phyloP scores from a whole-genome alignment of 371 early-diverging fungal species.

The Basidiobolus meristosporus region DNA sequence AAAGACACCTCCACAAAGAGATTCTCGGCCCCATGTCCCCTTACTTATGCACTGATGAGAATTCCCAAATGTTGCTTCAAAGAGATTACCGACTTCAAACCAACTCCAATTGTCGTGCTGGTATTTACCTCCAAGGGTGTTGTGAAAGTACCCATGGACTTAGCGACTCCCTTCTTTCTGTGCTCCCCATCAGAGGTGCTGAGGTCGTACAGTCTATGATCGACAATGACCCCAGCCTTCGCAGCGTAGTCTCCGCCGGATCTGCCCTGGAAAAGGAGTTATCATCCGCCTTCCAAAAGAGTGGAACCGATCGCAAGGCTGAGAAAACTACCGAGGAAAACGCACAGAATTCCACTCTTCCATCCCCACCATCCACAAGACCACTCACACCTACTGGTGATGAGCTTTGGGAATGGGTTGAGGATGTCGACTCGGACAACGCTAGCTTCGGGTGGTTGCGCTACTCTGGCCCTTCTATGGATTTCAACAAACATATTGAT shows the following conservation, averaged over 20 bases:
- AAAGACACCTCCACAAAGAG: constrained; percentile 1
- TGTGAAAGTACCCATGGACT: constrained; percentile 9
- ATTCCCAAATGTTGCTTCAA: neutral
- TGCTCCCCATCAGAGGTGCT: constrained; percentile 5
- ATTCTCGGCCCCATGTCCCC: constrained; percentile 3
- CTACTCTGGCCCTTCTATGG: neutral
- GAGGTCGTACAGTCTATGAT: constrained; percentile 6
- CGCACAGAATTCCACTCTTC: too few relatives aligned
- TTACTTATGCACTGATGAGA: neutral
- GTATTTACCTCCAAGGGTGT: constrained; percentile 9
- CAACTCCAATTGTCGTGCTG: neutral
- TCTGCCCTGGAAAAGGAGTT: too few relatives aligned
- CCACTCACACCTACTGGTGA: too few relatives aligned
- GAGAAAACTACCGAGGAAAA: too few relatives aligned
- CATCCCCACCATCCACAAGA: too few relatives aligned
- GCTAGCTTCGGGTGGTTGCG: too few relatives aligned
- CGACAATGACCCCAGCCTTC: neutral
- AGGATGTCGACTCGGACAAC: too few relatives aligned
- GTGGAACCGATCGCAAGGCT: too few relatives aligned
- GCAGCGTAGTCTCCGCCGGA: too few relatives aligned
- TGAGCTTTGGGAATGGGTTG: too few relatives aligned
- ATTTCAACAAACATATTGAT: too few relatives aligned
- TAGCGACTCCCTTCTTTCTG: constrained; percentile 8
- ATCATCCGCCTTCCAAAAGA: too few relatives aligned
- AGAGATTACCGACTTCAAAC: neutral